phyloP scores from a whole-genome alignment of 1,139 yeast species.

The Dujonia santamariae region DNA sequence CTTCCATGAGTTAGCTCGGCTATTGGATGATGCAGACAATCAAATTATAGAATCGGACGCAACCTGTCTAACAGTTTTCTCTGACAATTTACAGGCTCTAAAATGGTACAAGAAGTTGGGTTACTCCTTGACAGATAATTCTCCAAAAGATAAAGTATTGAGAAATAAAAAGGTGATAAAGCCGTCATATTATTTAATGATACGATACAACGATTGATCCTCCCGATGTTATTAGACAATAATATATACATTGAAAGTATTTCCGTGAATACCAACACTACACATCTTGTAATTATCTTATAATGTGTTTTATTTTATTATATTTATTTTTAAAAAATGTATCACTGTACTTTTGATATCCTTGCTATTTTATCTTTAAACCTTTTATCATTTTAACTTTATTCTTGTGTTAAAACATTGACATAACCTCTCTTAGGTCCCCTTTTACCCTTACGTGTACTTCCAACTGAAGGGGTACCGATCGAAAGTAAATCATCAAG shows the following conservation, averaged over 20 bases:
- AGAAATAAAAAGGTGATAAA: constrained; percentile 36
- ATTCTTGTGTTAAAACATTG: constrained; percentile 58
- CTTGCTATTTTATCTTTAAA: neutral
- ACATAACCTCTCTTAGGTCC: constrained; percentile 76
- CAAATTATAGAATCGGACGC: constrained; percentile 20
- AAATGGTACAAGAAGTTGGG: constrained; percentile 43
- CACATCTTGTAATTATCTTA: neutral
- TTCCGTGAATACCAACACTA: no score
- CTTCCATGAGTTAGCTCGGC: constrained; percentile 25
- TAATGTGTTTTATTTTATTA: neutral
- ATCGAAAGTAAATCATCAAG: constrained; percentile 66
- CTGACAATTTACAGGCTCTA: constrained; percentile 40
- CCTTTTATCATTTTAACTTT: constrained; percentile 1
- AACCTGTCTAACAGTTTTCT: constrained; percentile 49
- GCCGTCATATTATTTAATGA: constrained; percentile 38
- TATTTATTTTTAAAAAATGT: neutral
- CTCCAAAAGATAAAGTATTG: constrained; percentile 41
- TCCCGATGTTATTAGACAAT: no score
- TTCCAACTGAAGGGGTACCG: constrained; percentile 38
- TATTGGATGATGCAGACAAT: constrained; percentile 11
- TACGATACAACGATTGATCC: constrained; percentile 4
- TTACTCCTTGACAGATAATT: constrained; percentile 32
- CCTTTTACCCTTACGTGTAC: constrained; percentile 54
- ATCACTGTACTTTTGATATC: neutral
- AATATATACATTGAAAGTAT: no score